A percentile compares a stretch with the other conserved stretches of the same genome.
phyloP scores from a whole-genome alignment of 768 basidiomycete species.

The Trametopsis cervina region DNA sequence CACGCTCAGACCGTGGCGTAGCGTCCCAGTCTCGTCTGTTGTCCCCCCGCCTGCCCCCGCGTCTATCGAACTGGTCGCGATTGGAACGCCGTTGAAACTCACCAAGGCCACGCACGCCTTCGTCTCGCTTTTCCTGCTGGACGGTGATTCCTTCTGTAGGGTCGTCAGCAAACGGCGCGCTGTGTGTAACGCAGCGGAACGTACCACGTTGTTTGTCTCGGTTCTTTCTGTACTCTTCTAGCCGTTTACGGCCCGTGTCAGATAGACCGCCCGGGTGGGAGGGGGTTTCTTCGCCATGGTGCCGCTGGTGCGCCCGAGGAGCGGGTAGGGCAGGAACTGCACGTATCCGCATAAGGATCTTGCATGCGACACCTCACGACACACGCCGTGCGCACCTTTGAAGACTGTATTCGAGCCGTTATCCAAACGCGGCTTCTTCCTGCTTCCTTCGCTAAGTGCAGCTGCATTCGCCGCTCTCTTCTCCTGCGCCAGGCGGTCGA shows the following conservation, averaged over 20 bases:
- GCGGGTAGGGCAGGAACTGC: constrained; percentile 76
- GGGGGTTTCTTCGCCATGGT: constrained; percentile 85
- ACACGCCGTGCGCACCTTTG: constrained; percentile 65
- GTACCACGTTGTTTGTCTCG: constrained; percentile 65
- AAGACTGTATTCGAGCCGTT: constrained; percentile 66
- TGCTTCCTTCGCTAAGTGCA: constrained; percentile 40
- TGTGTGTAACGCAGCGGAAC: neutral
- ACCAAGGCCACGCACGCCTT: constrained; percentile 73
- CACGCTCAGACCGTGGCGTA: constrained; percentile 55
- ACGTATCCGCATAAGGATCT: neutral
- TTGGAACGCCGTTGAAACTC: constrained; percentile 94
- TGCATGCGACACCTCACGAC: neutral
- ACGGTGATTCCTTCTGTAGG: constrained; percentile 65
- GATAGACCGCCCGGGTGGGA: constrained; percentile 90
- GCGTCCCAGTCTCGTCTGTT: constrained; percentile 43
- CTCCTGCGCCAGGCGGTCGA: constrained; percentile 84
- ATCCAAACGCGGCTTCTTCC: constrained; percentile 60
- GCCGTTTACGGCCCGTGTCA: constrained; percentile 55
- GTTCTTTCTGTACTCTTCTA: constrained; percentile 73
- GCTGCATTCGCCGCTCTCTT: constrained; percentile 60
- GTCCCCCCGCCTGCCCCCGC: constrained; percentile 14
- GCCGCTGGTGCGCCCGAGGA: constrained; percentile 52
- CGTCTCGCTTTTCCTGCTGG: constrained; percentile 43
- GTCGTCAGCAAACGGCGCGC: neutral
- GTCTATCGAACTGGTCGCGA: constrained; percentile 42